Percentiles rank a stretch among this genome's conserved stretches.
phyloP scores from a whole-genome alignment of 345 rosid species.

The Dovyalis caffra region DNA sequence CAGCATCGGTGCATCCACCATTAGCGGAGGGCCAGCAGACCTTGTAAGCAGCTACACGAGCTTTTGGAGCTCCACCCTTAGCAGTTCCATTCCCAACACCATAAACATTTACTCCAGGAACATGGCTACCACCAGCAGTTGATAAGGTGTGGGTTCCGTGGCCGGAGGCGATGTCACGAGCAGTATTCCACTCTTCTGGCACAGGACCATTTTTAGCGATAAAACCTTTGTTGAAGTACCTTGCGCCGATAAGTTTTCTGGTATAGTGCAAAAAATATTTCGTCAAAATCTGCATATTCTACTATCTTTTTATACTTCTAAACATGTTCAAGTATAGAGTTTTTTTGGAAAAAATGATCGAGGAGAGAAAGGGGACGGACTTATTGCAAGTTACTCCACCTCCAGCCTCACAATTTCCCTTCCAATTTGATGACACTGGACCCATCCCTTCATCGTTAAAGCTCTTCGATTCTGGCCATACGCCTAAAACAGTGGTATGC shows the following conservation, averaged over 20 bases:
- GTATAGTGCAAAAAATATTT: neutral
- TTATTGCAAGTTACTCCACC: slow-evolving; percentile 18
- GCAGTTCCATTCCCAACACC: slow-evolving; percentile 57
- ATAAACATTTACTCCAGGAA: slow-evolving; percentile 5
- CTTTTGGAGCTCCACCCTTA: slow-evolving; percentile 57
- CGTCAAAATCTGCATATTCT: no score
- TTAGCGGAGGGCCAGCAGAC: slow-evolving; percentile 40
- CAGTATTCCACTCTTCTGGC: neutral
- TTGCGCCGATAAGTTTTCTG: slow-evolving; percentile 29
- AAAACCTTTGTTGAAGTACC: slow-evolving; percentile 18
- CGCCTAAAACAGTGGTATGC: neutral
- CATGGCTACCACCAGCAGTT: slow-evolving; percentile 28
- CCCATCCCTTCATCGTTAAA: slow-evolving; percentile 24
- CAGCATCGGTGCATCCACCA: slow-evolving; percentile 40
- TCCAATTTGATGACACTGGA: slow-evolving; percentile 27
- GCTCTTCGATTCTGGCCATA: slow-evolving; percentile 32
- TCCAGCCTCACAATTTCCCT: slow-evolving; percentile 13
- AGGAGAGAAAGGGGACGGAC: neutral
- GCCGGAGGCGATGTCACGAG: slow-evolving; percentile 24
- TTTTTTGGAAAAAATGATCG: neutral
- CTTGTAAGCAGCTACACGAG: slow-evolving; percentile 56
- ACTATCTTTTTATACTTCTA: no score
- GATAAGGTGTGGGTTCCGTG: slow-evolving; percentile 41
- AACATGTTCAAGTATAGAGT: neutral
- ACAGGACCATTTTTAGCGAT: neutral